Percentiles rank a stretch among this genome's conserved stretches.
Evolutionary conservation across 2,329 filamentous ascomycete species (phyloP).

Genomic region (Parastagonospora nodorum): DNA sequence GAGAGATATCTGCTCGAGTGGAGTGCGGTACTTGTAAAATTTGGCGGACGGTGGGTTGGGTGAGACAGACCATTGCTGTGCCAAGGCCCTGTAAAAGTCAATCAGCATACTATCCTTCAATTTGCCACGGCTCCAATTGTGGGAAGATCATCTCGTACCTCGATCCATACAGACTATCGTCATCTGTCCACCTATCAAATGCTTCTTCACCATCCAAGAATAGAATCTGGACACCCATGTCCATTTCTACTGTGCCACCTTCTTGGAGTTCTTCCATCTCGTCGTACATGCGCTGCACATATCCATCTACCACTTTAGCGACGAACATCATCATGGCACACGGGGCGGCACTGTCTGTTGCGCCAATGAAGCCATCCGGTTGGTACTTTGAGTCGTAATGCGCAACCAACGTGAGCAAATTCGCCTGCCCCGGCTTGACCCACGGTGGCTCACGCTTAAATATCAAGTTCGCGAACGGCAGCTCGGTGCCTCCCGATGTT

Average conservation of each 20-base stretch:
- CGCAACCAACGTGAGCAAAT: conserved; percentile 82
- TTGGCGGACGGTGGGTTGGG: conserved; percentile 73
- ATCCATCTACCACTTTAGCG: conserved; percentile 77
- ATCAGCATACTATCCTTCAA: not conserved
- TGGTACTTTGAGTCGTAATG: conserved; percentile 88
- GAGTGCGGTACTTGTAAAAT: conserved; percentile 65
- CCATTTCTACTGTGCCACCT: conserved; percentile 68
- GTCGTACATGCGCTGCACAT: conserved; percentile 81
- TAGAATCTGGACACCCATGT: conserved; percentile 84
- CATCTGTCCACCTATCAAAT: conserved; percentile 77
- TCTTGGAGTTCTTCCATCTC: conserved; percentile 63
- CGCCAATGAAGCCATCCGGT: conserved; percentile 88
- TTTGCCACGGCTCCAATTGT: not conserved
- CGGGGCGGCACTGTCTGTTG: conserved; percentile 89
- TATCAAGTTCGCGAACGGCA: conserved; percentile 88
- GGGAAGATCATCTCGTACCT: conserved; percentile 56
- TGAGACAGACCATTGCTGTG: conserved; percentile 77
- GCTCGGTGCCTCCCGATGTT: conserved; percentile 67
- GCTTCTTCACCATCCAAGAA: conserved; percentile 95
- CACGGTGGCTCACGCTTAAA: conserved; percentile 88
- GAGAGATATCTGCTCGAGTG: conserved; percentile 78
- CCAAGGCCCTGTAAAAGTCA: conserved; percentile 61
- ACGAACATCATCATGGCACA: conserved; percentile 93
- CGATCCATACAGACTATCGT: conserved; percentile 87
- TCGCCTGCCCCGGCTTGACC: conserved; percentile 73